These are phyloP conservation scores for Rosa hybrid DNA, from an alignment of 331 rosid genomes.

Conservation along the genomic window DNA sequence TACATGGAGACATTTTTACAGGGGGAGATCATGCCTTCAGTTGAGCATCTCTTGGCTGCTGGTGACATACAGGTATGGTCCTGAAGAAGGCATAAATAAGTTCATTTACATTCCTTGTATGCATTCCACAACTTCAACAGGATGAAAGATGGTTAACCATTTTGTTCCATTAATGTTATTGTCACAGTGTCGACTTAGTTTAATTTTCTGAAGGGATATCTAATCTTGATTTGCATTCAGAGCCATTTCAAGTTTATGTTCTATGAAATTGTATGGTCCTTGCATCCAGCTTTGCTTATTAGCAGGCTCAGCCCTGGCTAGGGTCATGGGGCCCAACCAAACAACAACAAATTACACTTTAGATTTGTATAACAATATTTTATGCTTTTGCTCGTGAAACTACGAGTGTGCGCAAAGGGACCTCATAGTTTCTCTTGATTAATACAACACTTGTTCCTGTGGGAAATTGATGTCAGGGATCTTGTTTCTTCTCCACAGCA, in stretches of 20 bases:
- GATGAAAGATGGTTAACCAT: background rate
- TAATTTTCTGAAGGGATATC: background rate
- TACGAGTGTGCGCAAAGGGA: background rate
- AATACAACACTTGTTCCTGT: background rate
- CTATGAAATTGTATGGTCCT: background rate
- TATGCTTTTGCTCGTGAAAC: background rate
- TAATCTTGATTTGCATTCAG: background rate
- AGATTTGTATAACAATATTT: too few species aligned
- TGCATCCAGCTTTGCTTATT: background rate
- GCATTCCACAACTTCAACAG: background rate
- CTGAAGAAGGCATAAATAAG: constrained; percentile 1
- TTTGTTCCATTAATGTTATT: background rate
- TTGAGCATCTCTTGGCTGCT: constrained; percentile 73
- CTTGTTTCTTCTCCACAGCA: background rate
- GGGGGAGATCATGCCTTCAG: constrained; percentile 90
- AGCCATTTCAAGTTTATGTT: background rate
- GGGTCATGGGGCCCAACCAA: background rate
- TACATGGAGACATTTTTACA: constrained; percentile 35
- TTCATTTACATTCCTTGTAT: background rate
- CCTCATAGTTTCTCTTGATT: background rate
- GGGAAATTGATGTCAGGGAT: background rate
- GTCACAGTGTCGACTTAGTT: background rate
- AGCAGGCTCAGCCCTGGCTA: background rate
- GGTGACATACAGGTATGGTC: constrained; percentile 72
- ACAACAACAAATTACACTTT: too few species aligned